phyloP scores from a whole-genome alignment of 768 basidiomycete species.

The Coprinopsis strossmayeri region DNA sequence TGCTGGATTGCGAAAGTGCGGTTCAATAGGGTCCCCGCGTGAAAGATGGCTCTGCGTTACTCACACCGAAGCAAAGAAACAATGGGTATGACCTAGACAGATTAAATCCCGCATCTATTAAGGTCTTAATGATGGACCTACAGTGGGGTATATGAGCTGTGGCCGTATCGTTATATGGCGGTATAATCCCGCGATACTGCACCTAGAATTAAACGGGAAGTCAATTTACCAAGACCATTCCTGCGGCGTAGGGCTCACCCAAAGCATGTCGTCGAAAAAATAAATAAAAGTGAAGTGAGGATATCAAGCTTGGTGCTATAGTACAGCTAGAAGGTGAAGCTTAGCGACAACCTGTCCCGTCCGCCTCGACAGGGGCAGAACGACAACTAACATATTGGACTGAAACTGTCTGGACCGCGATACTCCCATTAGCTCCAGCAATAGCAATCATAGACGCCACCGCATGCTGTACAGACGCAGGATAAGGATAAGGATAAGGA shows the following conservation, averaged over 20 bases:
- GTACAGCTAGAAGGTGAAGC: constrained; percentile 35
- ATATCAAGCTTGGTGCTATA: constrained; percentile 52
- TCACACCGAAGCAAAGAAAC: constrained; percentile 56
- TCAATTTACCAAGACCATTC: neutral
- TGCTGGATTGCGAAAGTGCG: constrained; percentile 26
- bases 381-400: constrained; percentile 41
- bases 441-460: constrained; percentile 50
- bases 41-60: neutral
- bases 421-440: constrained; percentile 46
- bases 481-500: neutral
- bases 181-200: constrained; percentile 53
- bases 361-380: neutral
- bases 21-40: neutral
- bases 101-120: neutral
- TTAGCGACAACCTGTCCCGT: neutral
- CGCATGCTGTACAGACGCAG: constrained; percentile 36
- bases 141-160: constrained; percentile 56
- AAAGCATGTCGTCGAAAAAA: constrained; percentile 60
- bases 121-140: constrained; percentile 13
- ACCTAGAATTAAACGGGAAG: too few relatives aligned
- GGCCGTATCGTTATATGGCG: constrained; percentile 56
- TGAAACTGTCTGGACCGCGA: constrained; percentile 54
- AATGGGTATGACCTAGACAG: constrained; percentile 42
- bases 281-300: constrained; percentile 51
- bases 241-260: constrained; percentile 29